phyloP scores from a whole-genome alignment of 2,329 filamentous ascomycete genomes.

The Xylariaceae sp. region DNA sequence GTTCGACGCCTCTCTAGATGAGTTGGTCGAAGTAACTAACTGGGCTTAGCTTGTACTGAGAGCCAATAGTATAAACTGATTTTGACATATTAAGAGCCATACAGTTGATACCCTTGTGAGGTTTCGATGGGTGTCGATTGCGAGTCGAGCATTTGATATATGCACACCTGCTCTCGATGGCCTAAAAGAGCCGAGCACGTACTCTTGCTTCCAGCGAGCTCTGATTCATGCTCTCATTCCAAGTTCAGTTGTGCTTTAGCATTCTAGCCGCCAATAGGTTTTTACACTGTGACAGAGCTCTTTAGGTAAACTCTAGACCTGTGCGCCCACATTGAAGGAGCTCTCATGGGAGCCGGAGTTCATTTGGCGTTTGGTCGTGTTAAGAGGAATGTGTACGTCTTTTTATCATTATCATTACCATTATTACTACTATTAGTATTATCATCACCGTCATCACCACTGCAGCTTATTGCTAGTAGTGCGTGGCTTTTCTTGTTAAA shows the following conservation, averaged over 20 bases:
- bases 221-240: conserved; percentile 22
- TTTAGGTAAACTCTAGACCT: conserved; percentile 2
- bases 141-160: conserved; percentile 1
- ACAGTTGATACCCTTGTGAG: background rate
- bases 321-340: conserved; percentile 7
- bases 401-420: conserved; percentile 1
- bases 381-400: conserved; percentile 6
- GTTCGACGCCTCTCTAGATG: conserved; percentile 46
- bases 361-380: conserved; percentile 29
- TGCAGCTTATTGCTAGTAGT: background rate
- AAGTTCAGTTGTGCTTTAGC: conserved; percentile 22
- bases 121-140: background rate
- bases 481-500: conserved; percentile 5
- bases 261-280: conserved; percentile 23
- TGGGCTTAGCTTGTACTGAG: conserved; percentile 31
- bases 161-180: conserved; percentile 22
- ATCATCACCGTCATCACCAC: background rate
- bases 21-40: conserved; percentile 30
- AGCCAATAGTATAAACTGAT: conserved; percentile 33
- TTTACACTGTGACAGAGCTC: conserved; percentile 25
- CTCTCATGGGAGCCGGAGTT: conserved; percentile 29
- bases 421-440: background rate
- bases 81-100: conserved; percentile 7
- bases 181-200: conserved; percentile 11
- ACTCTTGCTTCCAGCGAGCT: conserved; percentile 6